Percentiles rank a stretch among this genome's conserved stretches.
These are phyloP conservation scores for Lomentospora prolificans DNA, from an alignment of 2,329 filamentous ascomycete genomes.

Conservation along the genomic window DNA sequence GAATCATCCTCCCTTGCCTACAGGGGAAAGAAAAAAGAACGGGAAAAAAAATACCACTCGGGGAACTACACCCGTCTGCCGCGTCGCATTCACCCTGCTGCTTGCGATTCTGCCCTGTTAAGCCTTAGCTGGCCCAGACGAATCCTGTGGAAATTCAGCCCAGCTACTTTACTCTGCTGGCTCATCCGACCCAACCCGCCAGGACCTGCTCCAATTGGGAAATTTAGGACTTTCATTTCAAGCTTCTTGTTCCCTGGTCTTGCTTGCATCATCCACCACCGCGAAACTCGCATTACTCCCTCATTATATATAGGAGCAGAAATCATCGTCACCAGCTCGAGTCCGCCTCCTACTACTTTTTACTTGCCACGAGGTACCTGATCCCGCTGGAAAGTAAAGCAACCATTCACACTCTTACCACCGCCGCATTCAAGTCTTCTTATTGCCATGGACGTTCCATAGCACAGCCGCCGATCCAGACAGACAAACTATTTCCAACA, in stretches of 20 bases:
- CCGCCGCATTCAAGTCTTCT: neutral
- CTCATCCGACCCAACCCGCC: no score
- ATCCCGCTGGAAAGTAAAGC: neutral
- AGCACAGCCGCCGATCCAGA: neutral
- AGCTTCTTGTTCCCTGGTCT: no score
- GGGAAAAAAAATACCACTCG: no score
- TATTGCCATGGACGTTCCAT: conserved; percentile 2
- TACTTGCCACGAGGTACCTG: neutral
- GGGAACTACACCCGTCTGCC: neutral
- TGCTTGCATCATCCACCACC: no score
- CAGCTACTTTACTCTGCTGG: neutral
- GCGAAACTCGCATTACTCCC: no score
- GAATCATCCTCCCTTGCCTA: neutral
- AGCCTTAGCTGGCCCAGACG: neutral
- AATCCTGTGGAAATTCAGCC: neutral
- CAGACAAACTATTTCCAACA: neutral
- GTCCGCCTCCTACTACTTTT: no score
- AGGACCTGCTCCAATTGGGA: no score
- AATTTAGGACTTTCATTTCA: no score
- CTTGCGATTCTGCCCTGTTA: neutral
- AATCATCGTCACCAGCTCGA: no score
- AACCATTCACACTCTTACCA: neutral
- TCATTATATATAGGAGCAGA: no score
- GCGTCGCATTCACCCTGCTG: neutral
- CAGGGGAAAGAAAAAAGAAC: no score